These are phyloP conservation scores for Sesbania bispinosa DNA, from an alignment of 306 rosid species.

Conservation along the genomic window DNA sequence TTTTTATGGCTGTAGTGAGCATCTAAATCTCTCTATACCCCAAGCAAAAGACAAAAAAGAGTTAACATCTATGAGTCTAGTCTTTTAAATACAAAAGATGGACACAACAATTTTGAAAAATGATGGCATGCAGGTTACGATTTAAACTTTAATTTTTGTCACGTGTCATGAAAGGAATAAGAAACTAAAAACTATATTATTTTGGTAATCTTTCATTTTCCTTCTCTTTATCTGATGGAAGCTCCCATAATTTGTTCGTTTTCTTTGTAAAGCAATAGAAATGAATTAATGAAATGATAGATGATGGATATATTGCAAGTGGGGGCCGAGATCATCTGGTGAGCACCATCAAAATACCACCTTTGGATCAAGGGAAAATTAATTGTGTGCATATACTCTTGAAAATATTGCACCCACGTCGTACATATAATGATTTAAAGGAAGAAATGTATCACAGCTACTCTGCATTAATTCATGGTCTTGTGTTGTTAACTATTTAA, in stretches of 20 bases:
- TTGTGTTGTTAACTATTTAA: background rate
- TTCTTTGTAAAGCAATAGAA: slow-evolving; percentile 17
- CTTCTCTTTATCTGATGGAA: background rate
- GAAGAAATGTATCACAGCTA: background rate
- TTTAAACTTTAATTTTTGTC: background rate
- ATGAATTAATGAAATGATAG: background rate
- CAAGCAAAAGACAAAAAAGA: too few species aligned
- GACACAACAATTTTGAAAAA: background rate
- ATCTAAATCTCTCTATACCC: too few species aligned
- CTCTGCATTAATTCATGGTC: background rate
- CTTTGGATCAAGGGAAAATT: background rate
- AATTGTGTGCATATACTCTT: background rate
- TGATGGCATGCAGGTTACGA: background rate
- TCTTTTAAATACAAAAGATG: background rate
- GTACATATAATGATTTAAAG: background rate
- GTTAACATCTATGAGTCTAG: too few species aligned
- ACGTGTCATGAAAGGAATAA: background rate
- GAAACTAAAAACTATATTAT: background rate
- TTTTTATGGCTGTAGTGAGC: too few species aligned
- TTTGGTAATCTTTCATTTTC: slow-evolving; percentile 23
- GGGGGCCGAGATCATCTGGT: slow-evolving; percentile 24
- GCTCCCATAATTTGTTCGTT: background rate
- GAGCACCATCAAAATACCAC: slow-evolving; percentile 18
- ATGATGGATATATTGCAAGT: slow-evolving; percentile 19
- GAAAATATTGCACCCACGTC: background rate